Percentiles rank a stretch among this genome's conserved stretches.
These are phyloP conservation scores for Lachnellula cervina DNA, from an alignment of 2,329 filamentous ascomycete genomes.

Conservation along the genomic window DNA sequence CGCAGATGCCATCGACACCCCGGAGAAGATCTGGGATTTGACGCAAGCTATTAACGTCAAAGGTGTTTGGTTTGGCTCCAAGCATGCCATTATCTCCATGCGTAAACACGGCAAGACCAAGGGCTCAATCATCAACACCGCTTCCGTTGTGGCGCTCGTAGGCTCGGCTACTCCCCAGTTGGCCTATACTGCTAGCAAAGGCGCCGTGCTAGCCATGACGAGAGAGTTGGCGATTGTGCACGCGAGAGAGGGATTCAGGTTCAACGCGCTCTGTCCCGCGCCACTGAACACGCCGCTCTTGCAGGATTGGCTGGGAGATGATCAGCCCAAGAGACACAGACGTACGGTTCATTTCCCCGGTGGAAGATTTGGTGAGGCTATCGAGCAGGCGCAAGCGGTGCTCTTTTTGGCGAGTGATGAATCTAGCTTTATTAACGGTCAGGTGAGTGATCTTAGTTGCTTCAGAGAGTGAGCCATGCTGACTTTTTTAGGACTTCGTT, in stretches of 20 bases:
- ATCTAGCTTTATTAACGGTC: constrained; percentile 68
- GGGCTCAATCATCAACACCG: constrained; percentile 70
- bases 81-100: constrained; percentile 65
- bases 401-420: constrained; percentile 72
- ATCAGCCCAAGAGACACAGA: constrained; percentile 62
- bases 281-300: constrained; percentile 71
- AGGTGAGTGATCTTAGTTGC: constrained; percentile 34
- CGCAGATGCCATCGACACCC: constrained; percentile 59
- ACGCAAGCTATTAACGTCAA: constrained; percentile 75
- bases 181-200: constrained; percentile 73
- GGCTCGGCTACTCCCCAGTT: constrained; percentile 68
- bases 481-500: constrained; percentile 67
- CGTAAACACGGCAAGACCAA: constrained; percentile 62
- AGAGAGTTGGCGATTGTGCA: constrained; percentile 71
- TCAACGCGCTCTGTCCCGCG: constrained; percentile 70
- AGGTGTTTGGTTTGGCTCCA: constrained; percentile 72
- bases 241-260: constrained; percentile 67
- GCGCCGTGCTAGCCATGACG: constrained; percentile 69
- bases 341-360: constrained; percentile 72
- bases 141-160: constrained; percentile 67
- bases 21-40: constrained; percentile 71
- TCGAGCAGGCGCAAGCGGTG: constrained; percentile 72
- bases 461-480: constrained; percentile 1
- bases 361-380: constrained; percentile 70
- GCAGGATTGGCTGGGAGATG: constrained; percentile 72